A percentile compares a stretch with the other conserved stretches of the same genome.
These are phyloP conservation scores for Waltergamsia citrina DNA, from an alignment of 2,329 filamentous ascomycete species.

Conservation along the genomic window DNA sequence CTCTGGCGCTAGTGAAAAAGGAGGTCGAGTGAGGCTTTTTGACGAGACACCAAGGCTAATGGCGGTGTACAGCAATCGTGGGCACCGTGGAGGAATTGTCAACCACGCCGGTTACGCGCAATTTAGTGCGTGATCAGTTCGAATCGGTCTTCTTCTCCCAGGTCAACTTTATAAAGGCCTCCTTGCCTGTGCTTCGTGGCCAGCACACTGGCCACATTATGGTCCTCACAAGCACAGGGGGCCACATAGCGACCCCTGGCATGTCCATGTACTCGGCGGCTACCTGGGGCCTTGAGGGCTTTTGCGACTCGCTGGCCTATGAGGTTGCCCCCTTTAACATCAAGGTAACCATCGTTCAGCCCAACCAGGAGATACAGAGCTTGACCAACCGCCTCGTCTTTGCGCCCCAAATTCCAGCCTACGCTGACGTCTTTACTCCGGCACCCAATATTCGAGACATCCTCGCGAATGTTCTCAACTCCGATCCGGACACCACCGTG, in stretches of 20 bases:
- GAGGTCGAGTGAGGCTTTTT: not conserved
- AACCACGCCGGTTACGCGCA: slow-evolving; percentile 61
- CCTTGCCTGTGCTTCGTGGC: slow-evolving; percentile 67
- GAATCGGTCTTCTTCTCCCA: slow-evolving; percentile 93
- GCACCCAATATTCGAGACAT: slow-evolving; percentile 80
- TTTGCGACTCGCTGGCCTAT: slow-evolving; percentile 90
- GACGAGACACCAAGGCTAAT: not conserved
- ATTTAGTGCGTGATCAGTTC: slow-evolving; percentile 82
- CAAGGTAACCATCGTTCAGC: slow-evolving; percentile 91
- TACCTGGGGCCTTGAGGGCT: slow-evolving; percentile 91
- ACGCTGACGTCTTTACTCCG: slow-evolving; percentile 29
- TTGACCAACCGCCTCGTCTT: slow-evolving; percentile 82
- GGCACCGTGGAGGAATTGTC: slow-evolving; percentile 87
- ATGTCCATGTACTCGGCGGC: slow-evolving; percentile 86
- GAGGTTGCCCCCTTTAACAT: slow-evolving; percentile 96
- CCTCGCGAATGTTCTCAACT: slow-evolving; percentile 68
- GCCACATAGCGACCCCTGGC: slow-evolving; percentile 86
- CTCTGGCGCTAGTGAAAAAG: not conserved
- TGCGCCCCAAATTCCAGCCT: slow-evolving; percentile 62
- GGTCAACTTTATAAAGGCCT: slow-evolving; percentile 89
- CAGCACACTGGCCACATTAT: slow-evolving; percentile 86
- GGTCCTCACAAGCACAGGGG: slow-evolving; percentile 79
- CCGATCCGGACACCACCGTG: slow-evolving; percentile 56
- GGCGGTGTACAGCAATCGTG: slow-evolving; percentile 55
- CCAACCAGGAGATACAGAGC: slow-evolving; percentile 83